Conservation (phyloP, 345 rosid species). For the Zanthoxylum bungeanum region DNA sequence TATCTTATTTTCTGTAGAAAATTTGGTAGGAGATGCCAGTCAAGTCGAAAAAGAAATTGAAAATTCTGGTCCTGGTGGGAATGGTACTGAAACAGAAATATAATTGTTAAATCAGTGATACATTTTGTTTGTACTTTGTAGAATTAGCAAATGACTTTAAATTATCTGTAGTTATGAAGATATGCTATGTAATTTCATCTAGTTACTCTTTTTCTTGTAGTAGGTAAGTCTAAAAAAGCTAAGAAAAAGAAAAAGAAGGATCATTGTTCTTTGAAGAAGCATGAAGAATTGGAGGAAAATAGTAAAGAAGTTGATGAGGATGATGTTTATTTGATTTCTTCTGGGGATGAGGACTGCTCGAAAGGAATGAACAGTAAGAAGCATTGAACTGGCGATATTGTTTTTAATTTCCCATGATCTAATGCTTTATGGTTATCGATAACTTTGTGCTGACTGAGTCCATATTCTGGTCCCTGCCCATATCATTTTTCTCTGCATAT, state of each 20-base stretch:
- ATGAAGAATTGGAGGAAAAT: constrained; percentile 1
- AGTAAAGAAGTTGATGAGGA: constrained; percentile 9
- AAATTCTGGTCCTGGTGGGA: neutral
- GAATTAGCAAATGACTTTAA: neutral
- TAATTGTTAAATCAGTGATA: constrained; percentile 5
- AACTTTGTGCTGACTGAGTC: no score
- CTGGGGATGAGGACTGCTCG: constrained; percentile 35
- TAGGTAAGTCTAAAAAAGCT: constrained; percentile 36
- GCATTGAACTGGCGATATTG: neutral
- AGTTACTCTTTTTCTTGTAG: constrained; percentile 3
- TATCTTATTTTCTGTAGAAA: constrained; percentile 3
- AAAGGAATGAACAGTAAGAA: constrained; percentile 40
- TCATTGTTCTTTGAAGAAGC: constrained; percentile 4
- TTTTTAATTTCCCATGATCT: neutral
- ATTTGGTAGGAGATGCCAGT: constrained; percentile 7
- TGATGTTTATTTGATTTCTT: constrained; percentile 27
- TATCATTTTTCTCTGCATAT: neutral
- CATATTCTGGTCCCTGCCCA: no score
- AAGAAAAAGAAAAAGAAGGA: constrained; percentile 31
- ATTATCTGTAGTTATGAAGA: neutral
- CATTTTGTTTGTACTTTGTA: neutral
- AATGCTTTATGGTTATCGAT: neutral
- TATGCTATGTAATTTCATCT: neutral
- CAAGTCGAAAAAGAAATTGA: neutral
- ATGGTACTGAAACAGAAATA: constrained; percentile 3